A percentile compares a stretch with the other conserved stretches of the same genome.
Evolutionary conservation across 1,284 basidiomycete genomes (phyloP).

Genomic region (Sphaerobolus stellatus): DNA sequence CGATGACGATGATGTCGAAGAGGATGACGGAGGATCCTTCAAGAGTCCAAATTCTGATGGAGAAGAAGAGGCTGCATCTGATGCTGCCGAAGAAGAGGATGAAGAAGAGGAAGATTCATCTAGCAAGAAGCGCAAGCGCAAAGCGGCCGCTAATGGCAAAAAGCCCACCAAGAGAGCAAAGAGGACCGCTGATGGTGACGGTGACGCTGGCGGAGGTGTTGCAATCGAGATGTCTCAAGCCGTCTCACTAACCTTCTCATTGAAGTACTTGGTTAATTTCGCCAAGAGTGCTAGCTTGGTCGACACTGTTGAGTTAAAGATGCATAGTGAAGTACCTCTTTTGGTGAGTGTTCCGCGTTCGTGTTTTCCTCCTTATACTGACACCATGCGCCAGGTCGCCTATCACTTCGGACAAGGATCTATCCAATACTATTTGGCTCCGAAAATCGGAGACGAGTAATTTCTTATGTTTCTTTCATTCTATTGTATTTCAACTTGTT

Average conservation of each 20-base stretch:
- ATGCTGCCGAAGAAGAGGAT: slow-evolving; percentile 53
- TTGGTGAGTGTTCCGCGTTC: slow-evolving; percentile 54
- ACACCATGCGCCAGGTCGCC: slow-evolving; percentile 55
- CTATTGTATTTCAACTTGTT: not conserved
- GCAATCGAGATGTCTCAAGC: slow-evolving; percentile 87
- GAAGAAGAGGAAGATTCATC: slow-evolving; percentile 34
- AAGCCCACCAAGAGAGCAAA: slow-evolving; percentile 60
- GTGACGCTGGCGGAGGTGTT: slow-evolving; percentile 53
- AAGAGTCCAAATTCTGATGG: slow-evolving; percentile 31
- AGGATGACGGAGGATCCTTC: slow-evolving; percentile 41
- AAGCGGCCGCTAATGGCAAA: slow-evolving; percentile 51
- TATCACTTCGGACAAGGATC: slow-evolving; percentile 83
- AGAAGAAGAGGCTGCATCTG: slow-evolving; percentile 39
- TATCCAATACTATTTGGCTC: slow-evolving; percentile 86
- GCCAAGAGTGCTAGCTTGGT: slow-evolving; percentile 86
- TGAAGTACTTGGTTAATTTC: slow-evolving; percentile 98
- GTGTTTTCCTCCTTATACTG: not conserved
- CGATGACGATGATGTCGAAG: slow-evolving; percentile 42
- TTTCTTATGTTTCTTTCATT: slow-evolving; percentile 1
- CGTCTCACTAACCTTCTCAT: slow-evolving; percentile 91
- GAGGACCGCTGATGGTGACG: slow-evolving; percentile 46
- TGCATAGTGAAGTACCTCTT: slow-evolving; percentile 90
- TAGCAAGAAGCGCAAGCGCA: slow-evolving; percentile 33
- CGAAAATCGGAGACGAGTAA: slow-evolving; percentile 84
- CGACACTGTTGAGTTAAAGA: slow-evolving; percentile 74